Evolutionary conservation across 2,329 filamentous ascomycete species (phyloP).

Genomic region (Blastomyces emzantsi): DNA sequence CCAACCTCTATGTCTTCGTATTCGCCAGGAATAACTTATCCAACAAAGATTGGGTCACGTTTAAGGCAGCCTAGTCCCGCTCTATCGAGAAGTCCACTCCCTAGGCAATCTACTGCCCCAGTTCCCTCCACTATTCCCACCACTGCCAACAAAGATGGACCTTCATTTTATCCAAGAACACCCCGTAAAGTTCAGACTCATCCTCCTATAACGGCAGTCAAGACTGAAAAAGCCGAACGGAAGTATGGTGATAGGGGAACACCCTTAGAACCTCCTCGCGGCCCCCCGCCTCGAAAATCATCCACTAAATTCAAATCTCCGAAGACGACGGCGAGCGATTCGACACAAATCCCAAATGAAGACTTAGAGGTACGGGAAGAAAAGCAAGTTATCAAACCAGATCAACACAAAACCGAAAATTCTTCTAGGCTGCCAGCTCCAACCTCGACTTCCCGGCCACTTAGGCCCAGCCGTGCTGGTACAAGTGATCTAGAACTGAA

Average conservation of each 20-base stretch:
- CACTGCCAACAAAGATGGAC: conserved; percentile 1
- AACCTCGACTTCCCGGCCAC: conserved; percentile 40
- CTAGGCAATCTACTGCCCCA: conserved; percentile 14
- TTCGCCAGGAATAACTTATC: conserved; percentile 38
- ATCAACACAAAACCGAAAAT: conserved; percentile 12
- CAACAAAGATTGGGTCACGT: conserved; percentile 30
- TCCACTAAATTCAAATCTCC: conserved; percentile 46
- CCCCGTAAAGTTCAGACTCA: conserved; percentile 8
- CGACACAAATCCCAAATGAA: conserved; percentile 14
- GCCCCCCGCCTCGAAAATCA: conserved; percentile 53
- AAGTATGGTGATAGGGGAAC: not conserved
- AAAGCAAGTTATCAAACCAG: conserved; percentile 28
- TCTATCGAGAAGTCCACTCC: conserved; percentile 29
- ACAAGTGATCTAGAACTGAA: conserved; percentile 52
- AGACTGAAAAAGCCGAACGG: conserved; percentile 1
- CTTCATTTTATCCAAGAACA: not conserved
- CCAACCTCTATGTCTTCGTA: conserved; percentile 43
- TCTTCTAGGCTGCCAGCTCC: conserved; percentile 23
- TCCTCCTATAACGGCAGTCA: conserved; percentile 2
- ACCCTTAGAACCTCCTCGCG: conserved; percentile 40
- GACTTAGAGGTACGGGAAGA: conserved; percentile 22
- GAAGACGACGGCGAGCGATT: conserved; percentile 24
- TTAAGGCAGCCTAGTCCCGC: conserved; percentile 31
- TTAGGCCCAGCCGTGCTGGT: conserved; percentile 59
- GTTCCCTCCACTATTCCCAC: conserved; percentile 9